Evolutionary conservation across 805 yeast genomes (phyloP), one percentile per base, ranked within the genome.

Genomic region (Alloascoidea africana): DNA sequence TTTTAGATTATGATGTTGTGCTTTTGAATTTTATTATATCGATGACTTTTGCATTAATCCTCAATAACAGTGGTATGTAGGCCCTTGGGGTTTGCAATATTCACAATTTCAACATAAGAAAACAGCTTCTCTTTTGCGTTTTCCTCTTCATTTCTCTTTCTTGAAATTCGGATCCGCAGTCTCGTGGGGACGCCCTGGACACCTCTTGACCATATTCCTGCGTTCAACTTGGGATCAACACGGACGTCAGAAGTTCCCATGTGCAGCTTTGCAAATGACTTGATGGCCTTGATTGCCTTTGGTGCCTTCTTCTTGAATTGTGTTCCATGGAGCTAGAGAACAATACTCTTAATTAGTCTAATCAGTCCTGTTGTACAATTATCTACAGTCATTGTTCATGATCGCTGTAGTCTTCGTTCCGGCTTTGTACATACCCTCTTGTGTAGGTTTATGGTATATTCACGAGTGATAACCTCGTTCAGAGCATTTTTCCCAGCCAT

Each of bases 271-370:
- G 97, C 96, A 66, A 91, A 91, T 72, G 83, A 86, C 78, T 85
- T 89, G 75, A 91, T 87, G 71, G 86, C 98, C 83, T 85, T 91
- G 72, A 89, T 91, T 60, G 99, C 98, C 66, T 73, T 84, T 73
- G 99, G 99, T 62, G 99, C 99, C 76, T 96, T 86, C 82, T 82
- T 83, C 79, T 91, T 91, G 95, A 89, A 91, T 71, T 85, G 82
- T 57, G 80, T 87, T 76, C 97, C 97, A 72, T 84, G 94, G 66
- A 86, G 82, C 93, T 81, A 23, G 59, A 35, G 53, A 38, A 32
- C 32, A 41, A 16, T 23, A 23, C 8, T 23, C 8, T 8, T 23
- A 23, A 23, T 23, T 18, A 35, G 8, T 8, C 8, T 23, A 23
- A 23, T 23, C 8, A 23, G 8, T 8, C 8, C 8, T 23, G n/a